Percentiles rank a stretch among this genome's conserved stretches.
These are phyloP conservation scores for Sugiyamaella xylanicola DNA, from an alignment of 1,139 yeast genomes.

Conservation along the genomic window DNA sequence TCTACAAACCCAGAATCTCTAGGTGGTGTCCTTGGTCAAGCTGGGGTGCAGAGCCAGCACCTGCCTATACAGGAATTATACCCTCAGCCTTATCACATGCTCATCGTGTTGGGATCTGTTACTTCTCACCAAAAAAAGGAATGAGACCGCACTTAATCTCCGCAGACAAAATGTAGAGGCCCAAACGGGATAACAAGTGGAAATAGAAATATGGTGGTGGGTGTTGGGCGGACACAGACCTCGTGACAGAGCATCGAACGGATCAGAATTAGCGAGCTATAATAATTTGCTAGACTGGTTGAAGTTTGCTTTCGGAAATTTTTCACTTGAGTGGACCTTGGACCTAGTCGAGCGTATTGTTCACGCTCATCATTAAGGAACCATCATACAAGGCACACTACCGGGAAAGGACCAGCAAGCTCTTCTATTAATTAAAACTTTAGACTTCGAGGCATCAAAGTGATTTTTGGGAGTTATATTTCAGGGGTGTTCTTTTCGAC, in stretches of 20 bases:
- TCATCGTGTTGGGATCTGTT: slow-evolving; percentile 13
- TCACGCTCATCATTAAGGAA: no score
- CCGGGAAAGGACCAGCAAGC: no score
- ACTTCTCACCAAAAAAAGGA: slow-evolving; percentile 2
- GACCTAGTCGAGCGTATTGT: no score
- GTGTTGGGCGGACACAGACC: neutral
- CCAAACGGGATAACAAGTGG: neutral
- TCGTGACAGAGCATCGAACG: neutral
- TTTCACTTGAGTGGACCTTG: no score
- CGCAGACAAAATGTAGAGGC: neutral
- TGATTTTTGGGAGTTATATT: no score
- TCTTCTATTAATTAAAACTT: no score
- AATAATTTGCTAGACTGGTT: neutral
- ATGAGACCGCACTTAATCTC: slow-evolving; percentile 1
- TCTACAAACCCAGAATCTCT: neutral
- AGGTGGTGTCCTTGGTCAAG: no score
- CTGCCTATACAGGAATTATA: neutral
- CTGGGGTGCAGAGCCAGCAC: neutral
- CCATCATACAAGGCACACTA: no score
- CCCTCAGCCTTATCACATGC: slow-evolving; percentile 16
- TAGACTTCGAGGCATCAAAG: no score
- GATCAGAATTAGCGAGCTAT: neutral
- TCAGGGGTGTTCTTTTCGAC: no score
- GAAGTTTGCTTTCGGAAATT: neutral
- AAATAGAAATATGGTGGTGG: neutral